Conservation (phyloP, 179 eudicot genomes). For the Beta macrorhiza region DNA sequence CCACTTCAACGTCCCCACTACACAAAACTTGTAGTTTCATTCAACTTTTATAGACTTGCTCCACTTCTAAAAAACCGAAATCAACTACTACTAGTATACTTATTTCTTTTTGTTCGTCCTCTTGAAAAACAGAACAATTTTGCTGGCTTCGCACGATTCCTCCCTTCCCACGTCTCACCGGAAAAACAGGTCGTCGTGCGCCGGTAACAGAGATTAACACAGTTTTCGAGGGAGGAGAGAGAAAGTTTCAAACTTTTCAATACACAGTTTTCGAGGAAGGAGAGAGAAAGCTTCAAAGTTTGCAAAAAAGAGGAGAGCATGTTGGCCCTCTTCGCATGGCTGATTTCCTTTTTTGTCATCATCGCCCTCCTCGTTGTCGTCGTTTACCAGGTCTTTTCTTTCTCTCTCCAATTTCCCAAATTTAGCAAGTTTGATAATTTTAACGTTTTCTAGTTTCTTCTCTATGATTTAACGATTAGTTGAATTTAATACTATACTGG, state of each 20-base stretch:
- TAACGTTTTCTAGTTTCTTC: too few species aligned
- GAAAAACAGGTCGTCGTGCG: background rate
- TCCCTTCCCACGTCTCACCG: background rate
- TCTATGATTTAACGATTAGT: too few species aligned
- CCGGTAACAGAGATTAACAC: background rate
- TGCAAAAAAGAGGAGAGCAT: conserved; percentile 19
- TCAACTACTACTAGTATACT: background rate
- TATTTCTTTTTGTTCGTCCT: background rate
- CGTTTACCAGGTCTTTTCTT: conserved; percentile 52
- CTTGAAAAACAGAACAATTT: background rate
- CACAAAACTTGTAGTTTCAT: too few species aligned
- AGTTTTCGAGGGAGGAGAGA: background rate
- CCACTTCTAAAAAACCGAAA: background rate
- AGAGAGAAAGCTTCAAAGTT: background rate
- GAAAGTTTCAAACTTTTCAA: background rate
- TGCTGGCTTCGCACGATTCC: background rate
- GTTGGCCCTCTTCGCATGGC: conserved; percentile 59
- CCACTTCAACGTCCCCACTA: too few species aligned
- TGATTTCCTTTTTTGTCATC: conserved; percentile 58
- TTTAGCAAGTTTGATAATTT: too few species aligned
- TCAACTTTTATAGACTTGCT: too few species aligned
- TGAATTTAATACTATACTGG: too few species aligned
- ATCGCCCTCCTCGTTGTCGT: conserved; percentile 52
- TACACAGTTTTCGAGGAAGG: background rate
- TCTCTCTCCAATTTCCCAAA: background rate